Evolutionary conservation across 805 yeast genomes (phyloP), one percentile per base, ranked within the genome.

Genomic region (Blastobotrys peoriensis): DNA sequence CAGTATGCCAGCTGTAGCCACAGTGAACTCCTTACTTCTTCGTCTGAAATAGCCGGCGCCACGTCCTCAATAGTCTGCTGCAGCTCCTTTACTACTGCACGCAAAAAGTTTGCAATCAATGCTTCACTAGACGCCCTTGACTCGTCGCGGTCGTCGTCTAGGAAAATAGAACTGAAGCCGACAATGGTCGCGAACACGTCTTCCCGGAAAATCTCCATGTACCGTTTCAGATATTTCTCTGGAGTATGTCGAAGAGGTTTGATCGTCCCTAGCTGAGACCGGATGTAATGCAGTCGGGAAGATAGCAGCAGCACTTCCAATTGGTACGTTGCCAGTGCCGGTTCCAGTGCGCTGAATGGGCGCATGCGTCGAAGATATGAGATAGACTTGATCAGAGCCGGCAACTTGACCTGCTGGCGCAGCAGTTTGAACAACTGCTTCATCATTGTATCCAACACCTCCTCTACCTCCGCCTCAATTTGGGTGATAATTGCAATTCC

Each of bases 1-100:
- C 96, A 86, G 64, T 89, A 91, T 1, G 86, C 79, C 33, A 89
- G 64, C 63, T 91, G 98, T 27, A 91, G 65, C 51, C 89, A 75
- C 18, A 88, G 67, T 0, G 91, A 84, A 45, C 83, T 83, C 25
- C 59, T 46, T 9, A 56, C 55, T 13, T 60, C 45, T 9, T 51
- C 43, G 37, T 64, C 67, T 2, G 56, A 46, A 27, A 68, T 49
- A 10, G 42, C 43, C 4, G 66, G 66, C 9, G 58, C 50, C 9
- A 49, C 42, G 43, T 53, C 44, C 33, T 46, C 35, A 38, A 62
- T 39, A 20, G 45, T 49, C 2, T 17, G 41, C 9, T 51, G 38
- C 30, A 68, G 55, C 33, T 55, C 54, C 30, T 19, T 36, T 20
- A 60, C 52, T 1, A 58, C 47, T 13, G 49, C 41, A 15, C 61